Conservation (phyloP, 176 grass and related monocot species). For the Avena sativa region DNA sequence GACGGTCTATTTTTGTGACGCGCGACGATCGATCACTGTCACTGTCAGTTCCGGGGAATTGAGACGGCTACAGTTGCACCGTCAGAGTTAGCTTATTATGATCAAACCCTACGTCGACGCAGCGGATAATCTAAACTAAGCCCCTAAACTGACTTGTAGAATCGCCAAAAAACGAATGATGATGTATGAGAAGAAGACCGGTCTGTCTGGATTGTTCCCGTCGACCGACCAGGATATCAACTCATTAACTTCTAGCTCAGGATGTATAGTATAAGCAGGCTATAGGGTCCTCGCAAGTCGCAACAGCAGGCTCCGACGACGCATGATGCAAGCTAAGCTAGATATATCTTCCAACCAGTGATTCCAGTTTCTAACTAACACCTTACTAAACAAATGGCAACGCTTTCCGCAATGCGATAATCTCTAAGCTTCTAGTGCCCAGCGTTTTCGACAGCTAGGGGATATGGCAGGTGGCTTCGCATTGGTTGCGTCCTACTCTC, state of each 20-base stretch:
- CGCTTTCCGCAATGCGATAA: not conserved
- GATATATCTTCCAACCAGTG: not conserved
- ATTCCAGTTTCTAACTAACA: slow-evolving; percentile 2
- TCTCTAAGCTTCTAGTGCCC: slow-evolving; percentile 16
- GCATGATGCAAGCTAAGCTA: slow-evolving; percentile 26
- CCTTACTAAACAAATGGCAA: not conserved
- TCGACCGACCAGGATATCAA: slow-evolving; percentile 9
- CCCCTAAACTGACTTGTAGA: no score
- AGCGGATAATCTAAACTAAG: not conserved
- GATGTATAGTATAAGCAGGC: not conserved
- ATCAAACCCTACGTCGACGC: not conserved
- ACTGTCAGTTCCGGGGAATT: not conserved
- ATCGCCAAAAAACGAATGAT: no score
- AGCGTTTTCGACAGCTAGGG: slow-evolving; percentile 25
- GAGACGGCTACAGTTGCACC: not conserved
- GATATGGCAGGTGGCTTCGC: slow-evolving; percentile 43
- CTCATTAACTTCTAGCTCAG: slow-evolving; percentile 7
- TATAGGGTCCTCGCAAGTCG: not conserved
- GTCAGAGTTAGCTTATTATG: not conserved
- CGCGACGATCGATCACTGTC: no score
- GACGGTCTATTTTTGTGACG: not conserved
- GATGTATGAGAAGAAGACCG: not conserved
- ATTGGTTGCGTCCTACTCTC: slow-evolving; percentile 56
- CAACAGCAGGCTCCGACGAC: not conserved
- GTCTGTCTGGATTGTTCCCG: slow-evolving; percentile 41